Percentiles rank a stretch among this genome's conserved stretches.
Conservation (phyloP, 2,329 filamentous ascomycete genomes). For the Microdochium trichocladiopsis region DNA sequence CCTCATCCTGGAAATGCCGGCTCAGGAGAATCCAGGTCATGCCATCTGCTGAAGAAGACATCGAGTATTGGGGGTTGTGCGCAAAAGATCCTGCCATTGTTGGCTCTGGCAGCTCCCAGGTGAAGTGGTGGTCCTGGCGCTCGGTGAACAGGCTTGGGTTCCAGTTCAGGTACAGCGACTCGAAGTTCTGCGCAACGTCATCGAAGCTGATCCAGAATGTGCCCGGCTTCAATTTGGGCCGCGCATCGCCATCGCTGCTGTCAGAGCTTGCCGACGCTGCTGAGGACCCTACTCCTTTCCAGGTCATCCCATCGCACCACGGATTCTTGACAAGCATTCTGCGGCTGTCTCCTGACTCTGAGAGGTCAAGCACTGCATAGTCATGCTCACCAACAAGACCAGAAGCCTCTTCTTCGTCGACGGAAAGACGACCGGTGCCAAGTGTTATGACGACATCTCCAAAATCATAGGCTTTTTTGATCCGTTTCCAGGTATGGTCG, state of each 20-base stretch:
- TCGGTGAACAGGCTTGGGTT: constrained; percentile 76
- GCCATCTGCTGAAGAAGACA: constrained; percentile 50
- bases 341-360: constrained; percentile 50
- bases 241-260: constrained; percentile 10
- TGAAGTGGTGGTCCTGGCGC: constrained; percentile 85
- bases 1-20: constrained; percentile 72
- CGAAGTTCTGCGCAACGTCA: constrained; percentile 83
- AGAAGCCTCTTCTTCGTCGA: constrained; percentile 68
- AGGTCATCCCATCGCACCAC: constrained; percentile 77
- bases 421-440: constrained; percentile 77
- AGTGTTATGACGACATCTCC: constrained; percentile 84
- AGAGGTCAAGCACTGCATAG: constrained; percentile 83
- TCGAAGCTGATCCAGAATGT: constrained; percentile 92
- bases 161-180: constrained; percentile 97
- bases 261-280: constrained; percentile 10
- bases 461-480: constrained; percentile 66
- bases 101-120: constrained; percentile 57
- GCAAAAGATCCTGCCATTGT: constrained; percentile 48
- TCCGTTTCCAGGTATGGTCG: constrained; percentile 68
- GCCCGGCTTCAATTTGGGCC: constrained; percentile 46
- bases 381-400: constrained; percentile 88
- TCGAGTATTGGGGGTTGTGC: constrained; percentile 66
- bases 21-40: constrained; percentile 78
- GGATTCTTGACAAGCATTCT: constrained; percentile 88
- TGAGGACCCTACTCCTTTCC: constrained; percentile 48